These are phyloP conservation scores for Hirsutella thompsonii DNA, from an alignment of 2,329 filamentous ascomycete species.

Conservation along the genomic window DNA sequence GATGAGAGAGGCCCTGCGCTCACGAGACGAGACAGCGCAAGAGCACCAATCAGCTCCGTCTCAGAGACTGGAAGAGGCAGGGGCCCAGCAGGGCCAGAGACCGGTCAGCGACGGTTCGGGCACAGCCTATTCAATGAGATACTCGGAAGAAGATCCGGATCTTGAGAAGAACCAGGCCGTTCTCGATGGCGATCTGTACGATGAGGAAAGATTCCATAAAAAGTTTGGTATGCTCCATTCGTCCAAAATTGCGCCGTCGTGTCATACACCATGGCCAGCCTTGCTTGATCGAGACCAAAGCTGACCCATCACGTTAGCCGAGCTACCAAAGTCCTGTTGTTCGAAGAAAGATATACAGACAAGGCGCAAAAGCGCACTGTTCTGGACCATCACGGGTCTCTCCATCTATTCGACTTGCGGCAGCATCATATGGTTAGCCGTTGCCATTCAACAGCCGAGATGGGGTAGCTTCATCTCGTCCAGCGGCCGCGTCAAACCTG, in stretches of 20 bases:
- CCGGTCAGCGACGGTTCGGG: too few relatives aligned
- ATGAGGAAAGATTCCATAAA: conserved; percentile 16
- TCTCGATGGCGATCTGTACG: background rate
- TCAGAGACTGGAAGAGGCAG: too few relatives aligned
- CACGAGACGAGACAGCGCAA: background rate
- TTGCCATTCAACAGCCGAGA: conserved; percentile 48
- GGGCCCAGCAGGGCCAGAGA: too few relatives aligned
- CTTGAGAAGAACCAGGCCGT: background rate
- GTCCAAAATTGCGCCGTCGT: background rate
- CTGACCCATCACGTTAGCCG: conserved; percentile 1
- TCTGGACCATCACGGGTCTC: conserved; percentile 28
- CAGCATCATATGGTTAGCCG: conserved; percentile 52
- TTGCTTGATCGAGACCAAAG: too few relatives aligned
- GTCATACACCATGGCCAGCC: background rate
- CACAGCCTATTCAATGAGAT: background rate
- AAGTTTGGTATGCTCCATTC: conserved; percentile 16
- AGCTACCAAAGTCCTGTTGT: conserved; percentile 19
- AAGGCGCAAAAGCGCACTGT: conserved; percentile 32
- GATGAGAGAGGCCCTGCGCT: background rate
- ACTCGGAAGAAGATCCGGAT: background rate
- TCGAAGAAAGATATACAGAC: conserved; percentile 18
- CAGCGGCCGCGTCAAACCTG: conserved; percentile 40
- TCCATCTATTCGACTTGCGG: conserved; percentile 51
- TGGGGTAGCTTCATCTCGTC: conserved; percentile 46
- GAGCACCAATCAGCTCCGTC: background rate